These are phyloP conservation scores for Tausonia pullulans DNA, from an alignment of 1,284 basidiomycete species.

Conservation along the genomic window DNA sequence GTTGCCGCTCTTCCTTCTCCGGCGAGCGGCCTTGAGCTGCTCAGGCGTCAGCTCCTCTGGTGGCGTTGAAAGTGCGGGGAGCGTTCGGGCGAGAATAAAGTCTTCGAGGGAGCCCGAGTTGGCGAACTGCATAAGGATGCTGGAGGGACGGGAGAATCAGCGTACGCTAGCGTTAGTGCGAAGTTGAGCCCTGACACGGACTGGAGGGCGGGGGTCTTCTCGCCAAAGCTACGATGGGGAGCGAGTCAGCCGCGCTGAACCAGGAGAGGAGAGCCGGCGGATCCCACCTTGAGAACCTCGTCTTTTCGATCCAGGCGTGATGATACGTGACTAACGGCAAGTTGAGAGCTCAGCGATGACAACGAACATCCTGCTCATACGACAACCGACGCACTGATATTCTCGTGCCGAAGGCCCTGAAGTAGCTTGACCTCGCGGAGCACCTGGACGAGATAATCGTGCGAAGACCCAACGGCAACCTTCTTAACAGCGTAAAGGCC, in stretches of 20 bases:
- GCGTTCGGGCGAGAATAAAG: conserved; percentile 58
- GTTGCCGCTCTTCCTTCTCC: conserved; percentile 32
- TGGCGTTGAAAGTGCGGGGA: conserved; percentile 21
- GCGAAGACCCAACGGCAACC: conserved; percentile 76
- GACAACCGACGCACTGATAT: conserved; percentile 88
- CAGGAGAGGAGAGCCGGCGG: not conserved
- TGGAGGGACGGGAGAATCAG: conserved; percentile 26
- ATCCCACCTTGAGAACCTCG: conserved; percentile 52
- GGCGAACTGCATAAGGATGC: conserved; percentile 87
- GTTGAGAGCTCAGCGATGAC: not conserved
- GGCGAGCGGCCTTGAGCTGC: conserved; percentile 43
- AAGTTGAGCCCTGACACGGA: conserved; percentile 27
- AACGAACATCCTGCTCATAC: conserved; percentile 1
- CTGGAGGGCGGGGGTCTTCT: conserved; percentile 70
- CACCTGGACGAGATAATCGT: conserved; percentile 67
- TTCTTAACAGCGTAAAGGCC: conserved; percentile 75
- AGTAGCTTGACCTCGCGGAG: conserved; percentile 72
- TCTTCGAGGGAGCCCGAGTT: conserved; percentile 74
- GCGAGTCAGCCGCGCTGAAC: not conserved
- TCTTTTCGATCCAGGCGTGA: conserved; percentile 83
- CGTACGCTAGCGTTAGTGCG: not conserved
- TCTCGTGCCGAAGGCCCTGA: conserved; percentile 76
- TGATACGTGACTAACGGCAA: conserved; percentile 58
- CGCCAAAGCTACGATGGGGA: conserved; percentile 48
- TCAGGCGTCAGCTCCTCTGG: conserved; percentile 9